These are phyloP conservation scores for Pythium volutum DNA, from an alignment of 352 stramenopile species.

Conservation along the genomic window DNA sequence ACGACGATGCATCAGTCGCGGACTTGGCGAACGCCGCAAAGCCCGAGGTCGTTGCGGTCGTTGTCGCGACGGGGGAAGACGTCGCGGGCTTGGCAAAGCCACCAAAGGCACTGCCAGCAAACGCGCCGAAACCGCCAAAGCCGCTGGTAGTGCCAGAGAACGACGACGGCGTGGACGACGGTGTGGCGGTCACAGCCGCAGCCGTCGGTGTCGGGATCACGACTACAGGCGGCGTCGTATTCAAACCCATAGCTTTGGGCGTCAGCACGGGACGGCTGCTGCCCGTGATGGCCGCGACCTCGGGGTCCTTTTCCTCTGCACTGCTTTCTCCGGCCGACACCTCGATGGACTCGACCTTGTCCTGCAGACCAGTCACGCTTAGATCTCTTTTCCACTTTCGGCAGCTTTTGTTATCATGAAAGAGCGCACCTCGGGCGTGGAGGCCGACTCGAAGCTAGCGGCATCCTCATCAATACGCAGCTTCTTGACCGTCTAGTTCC, in stretches of 20 bases:
- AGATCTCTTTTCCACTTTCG: too few species aligned
- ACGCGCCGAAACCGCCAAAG: conserved; percentile 63
- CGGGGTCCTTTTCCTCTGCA: conserved; percentile 18
- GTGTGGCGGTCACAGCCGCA: background rate
- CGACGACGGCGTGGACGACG: conserved; percentile 21
- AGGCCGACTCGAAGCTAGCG: conserved; percentile 24
- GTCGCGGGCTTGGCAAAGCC: conserved; percentile 38
- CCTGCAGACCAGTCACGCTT: conserved; percentile 5
- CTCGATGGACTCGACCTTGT: conserved; percentile 21
- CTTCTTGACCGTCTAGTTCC: conserved; percentile 28
- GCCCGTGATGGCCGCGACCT: conserved; percentile 8
- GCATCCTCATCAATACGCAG: conserved; percentile 27
- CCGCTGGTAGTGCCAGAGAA: too few species aligned
- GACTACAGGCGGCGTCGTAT: background rate
- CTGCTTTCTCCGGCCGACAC: conserved; percentile 17
- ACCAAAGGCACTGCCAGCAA: conserved; percentile 48
- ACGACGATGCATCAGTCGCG: background rate
- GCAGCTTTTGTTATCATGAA: too few species aligned
- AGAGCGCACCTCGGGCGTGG: conserved; percentile 19
- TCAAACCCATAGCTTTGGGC: conserved; percentile 12
- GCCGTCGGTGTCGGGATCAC: conserved; percentile 5
- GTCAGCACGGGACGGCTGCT: conserved; percentile 11
- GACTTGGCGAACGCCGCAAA: conserved; percentile 23
- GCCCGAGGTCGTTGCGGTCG: conserved; percentile 32
- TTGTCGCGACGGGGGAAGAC: too few species aligned